Percentiles rank a stretch among this genome's conserved stretches.
Evolutionary conservation across 192 early-diverging fungal genomes (phyloP).

Genomic region (Polychytrium aggregatum): DNA sequence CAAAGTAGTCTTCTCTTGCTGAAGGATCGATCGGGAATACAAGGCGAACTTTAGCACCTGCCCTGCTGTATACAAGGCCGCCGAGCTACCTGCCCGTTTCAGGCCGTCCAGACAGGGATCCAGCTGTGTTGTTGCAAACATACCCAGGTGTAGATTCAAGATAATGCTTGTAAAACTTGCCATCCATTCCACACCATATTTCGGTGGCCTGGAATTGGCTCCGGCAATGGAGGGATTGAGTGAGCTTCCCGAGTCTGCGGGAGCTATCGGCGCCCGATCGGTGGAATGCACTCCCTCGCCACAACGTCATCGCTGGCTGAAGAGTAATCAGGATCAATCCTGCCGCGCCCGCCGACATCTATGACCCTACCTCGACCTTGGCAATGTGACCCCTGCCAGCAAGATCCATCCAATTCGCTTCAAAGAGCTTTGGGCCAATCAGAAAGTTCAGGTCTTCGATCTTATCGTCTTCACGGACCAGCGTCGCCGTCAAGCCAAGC

Average conservation of each 20-base stretch:
- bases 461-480: conserved; percentile 97
- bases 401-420: conserved; percentile 99
- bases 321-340: not conserved
- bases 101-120: too few species aligned
- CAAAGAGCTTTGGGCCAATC: conserved; percentile 99
- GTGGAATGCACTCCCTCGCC: too few species aligned
- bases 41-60: conserved; percentile 44
- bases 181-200: conserved; percentile 98
- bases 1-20: conserved; percentile 58
- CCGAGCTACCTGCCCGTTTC: too few species aligned
- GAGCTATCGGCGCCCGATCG: too few species aligned
- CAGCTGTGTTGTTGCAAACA: too few species aligned
- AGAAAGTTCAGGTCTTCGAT: conserved; percentile 97
- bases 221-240: too few species aligned
- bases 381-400: conserved; percentile 95
- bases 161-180: conserved; percentile 90
- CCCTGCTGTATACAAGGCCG: conserved; percentile 53
- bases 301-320: too few species aligned
- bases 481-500: conserved; percentile 90
- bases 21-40: not conserved
- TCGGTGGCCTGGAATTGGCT: conserved; percentile 52
- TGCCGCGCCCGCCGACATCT: not conserved
- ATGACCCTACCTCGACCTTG: conserved; percentile 38
- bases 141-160: conserved; percentile 10
- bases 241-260: too few species aligned